A percentile compares a stretch with the other conserved stretches of the same genome.
Evolutionary conservation across 1,139 yeast species (phyloP).

Genomic region (Lodderomyces beijingensis): DNA sequence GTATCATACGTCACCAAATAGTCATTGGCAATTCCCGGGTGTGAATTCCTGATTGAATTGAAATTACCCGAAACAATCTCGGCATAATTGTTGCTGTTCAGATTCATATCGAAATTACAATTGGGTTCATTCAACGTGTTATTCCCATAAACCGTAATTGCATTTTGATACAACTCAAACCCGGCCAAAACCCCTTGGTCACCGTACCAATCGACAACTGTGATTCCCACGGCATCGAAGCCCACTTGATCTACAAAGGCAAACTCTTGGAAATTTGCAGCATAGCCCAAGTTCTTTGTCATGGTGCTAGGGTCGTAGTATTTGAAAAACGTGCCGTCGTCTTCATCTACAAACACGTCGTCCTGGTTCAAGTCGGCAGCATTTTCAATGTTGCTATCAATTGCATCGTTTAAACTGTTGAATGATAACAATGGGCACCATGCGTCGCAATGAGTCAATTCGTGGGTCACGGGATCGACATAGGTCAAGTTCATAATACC

Average conservation of each 20-base stretch:
- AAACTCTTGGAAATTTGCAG: conserved; percentile 67
- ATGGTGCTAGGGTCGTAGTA: conserved; percentile 39
- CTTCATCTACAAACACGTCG: conserved; percentile 26
- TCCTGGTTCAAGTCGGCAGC: conserved; percentile 21
- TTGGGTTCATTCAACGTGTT: conserved; percentile 65
- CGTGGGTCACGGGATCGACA: conserved; percentile 65
- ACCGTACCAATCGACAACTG: conserved; percentile 70
- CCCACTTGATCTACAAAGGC: conserved; percentile 67
- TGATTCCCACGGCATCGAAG: conserved; percentile 61
- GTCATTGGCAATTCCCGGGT: conserved; percentile 18
- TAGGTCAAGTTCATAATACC: conserved; percentile 93
- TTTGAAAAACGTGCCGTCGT: conserved; percentile 33
- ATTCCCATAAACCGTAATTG: conserved; percentile 66
- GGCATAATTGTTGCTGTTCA: conserved; percentile 30
- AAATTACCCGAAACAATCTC: conserved; percentile 31
- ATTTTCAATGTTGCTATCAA: conserved; percentile 17
- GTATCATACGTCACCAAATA: conserved; percentile 30
- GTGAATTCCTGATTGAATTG: conserved; percentile 23
- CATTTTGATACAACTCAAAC: conserved; percentile 64
- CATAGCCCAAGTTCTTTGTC: conserved; percentile 45
- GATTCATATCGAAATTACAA: conserved; percentile 36
- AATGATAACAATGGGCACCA: conserved; percentile 65
- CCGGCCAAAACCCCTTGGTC: conserved; percentile 65
- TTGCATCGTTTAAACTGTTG: conserved; percentile 24
- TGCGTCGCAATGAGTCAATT: conserved; percentile 68